phyloP scores from a whole-genome alignment of 768 basidiomycete genomes.

The Rhodotorula diobovata region DNA sequence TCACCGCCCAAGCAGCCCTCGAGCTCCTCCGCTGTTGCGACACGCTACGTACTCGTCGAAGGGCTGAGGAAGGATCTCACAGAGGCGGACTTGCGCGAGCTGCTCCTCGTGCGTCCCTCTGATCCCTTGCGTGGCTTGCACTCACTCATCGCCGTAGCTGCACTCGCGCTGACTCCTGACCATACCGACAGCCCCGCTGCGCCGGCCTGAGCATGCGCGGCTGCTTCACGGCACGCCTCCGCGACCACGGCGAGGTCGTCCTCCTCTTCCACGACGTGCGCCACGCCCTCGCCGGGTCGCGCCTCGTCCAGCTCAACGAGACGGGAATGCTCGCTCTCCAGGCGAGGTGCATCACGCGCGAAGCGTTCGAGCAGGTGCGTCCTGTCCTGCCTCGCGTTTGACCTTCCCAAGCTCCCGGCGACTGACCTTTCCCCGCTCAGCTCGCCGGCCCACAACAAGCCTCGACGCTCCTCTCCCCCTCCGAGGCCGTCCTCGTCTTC shows the following conservation, averaged over 20 bases:
- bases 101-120: slow-evolving; percentile 4
- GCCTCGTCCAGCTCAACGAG: not conserved
- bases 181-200: slow-evolving; percentile 1
- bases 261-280: slow-evolving; percentile 35
- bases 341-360: slow-evolving; percentile 20
- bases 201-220: slow-evolving; percentile 1
- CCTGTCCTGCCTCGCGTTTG: not conserved
- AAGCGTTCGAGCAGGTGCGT: slow-evolving; percentile 13
- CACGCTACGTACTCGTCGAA: slow-evolving; percentile 29
- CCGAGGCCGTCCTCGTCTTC: slow-evolving; percentile 31
- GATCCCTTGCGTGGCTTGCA: too few species aligned
- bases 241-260: slow-evolving; percentile 16
- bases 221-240: slow-evolving; percentile 9
- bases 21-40: not conserved
- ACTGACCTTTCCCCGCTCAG: not conserved
- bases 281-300: not conserved
- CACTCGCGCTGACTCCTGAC: not conserved
- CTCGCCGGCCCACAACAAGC: not conserved
- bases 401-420: not conserved
- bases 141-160: too few species aligned
- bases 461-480: slow-evolving; percentile 23
- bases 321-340: not conserved
- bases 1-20: not conserved
- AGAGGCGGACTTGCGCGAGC: slow-evolving; percentile 4
- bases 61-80: slow-evolving; percentile 1